Percentiles rank a stretch among this genome's conserved stretches.
phyloP scores from a whole-genome alignment of 2,329 filamentous ascomycete species.

The Talaromyces islandicus region DNA sequence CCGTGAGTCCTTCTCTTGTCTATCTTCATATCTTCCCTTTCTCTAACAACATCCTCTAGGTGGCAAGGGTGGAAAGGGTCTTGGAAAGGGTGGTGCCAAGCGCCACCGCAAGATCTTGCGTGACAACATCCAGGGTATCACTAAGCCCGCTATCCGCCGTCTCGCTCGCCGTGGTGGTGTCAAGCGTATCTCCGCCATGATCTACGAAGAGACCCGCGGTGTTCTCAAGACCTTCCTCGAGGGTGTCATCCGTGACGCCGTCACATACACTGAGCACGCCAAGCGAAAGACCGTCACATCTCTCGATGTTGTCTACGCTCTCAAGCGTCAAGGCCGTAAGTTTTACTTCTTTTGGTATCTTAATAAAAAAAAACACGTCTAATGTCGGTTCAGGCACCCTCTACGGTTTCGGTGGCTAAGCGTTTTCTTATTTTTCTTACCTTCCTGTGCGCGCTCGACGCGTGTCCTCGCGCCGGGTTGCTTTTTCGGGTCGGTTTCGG shows the following conservation, averaged over 20 bases:
- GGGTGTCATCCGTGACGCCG: constrained; percentile 71
- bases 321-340: constrained; percentile 60
- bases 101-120: constrained; percentile 99
- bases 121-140: constrained; percentile 99
- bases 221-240: constrained; percentile 80
- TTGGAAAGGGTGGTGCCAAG: constrained; percentile 98
- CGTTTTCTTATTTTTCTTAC: constrained; percentile 24
- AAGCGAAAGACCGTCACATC: constrained; percentile 60
- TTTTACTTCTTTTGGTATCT: not conserved
- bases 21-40: too few relatives aligned
- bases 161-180: constrained; percentile 98
- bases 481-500: constrained; percentile 37
- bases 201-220: constrained; percentile 77
- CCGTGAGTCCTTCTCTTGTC: constrained; percentile 28
- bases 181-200: constrained; percentile 99
- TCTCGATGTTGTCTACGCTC: constrained; percentile 58
- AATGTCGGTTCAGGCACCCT: constrained; percentile 50
- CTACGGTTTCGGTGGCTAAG: constrained; percentile 86
- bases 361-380: constrained; percentile 8
- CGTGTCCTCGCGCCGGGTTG: constrained; percentile 25
- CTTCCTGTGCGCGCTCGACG: constrained; percentile 24
- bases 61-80: constrained; percentile 93
- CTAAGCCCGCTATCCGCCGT: constrained; percentile 97
- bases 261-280: constrained; percentile 78
- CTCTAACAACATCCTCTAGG: too few relatives aligned